Percentiles rank a stretch among this genome's conserved stretches.
Evolutionary conservation across 345 rosid species (phyloP).

Genomic region (Cardamine chenopodiifolia): DNA sequence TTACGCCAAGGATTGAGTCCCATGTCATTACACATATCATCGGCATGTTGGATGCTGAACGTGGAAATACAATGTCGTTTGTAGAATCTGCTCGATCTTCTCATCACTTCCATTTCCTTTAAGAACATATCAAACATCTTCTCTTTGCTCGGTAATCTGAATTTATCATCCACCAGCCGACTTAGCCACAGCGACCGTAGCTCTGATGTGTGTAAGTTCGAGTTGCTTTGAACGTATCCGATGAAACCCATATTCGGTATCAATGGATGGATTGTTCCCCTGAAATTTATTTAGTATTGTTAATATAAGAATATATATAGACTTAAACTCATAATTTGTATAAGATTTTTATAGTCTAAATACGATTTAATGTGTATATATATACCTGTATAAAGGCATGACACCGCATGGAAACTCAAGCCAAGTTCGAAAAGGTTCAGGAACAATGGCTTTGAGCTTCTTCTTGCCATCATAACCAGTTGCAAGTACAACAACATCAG

Average conservation of each 20-base stretch:
- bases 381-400: conserved; percentile 76
- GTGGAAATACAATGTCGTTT: conserved; percentile 88
- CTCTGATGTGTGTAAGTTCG: conserved; percentile 83
- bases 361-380: neutral
- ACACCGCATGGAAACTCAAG: conserved; percentile 62
- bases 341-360: neutral
- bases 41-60: conserved; percentile 81
- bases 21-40: conserved; percentile 82
- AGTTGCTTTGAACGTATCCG: conserved; percentile 74
- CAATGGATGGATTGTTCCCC: conserved; percentile 82
- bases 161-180: conserved; percentile 53
- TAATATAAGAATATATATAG: neutral
- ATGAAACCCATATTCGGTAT: conserved; percentile 81
- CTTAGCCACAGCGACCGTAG: conserved; percentile 76
- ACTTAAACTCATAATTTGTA: neutral
- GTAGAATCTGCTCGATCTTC: conserved; percentile 71
- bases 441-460: conserved; percentile 74
- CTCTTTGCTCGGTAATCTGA: conserved; percentile 69
- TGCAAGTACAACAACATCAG: conserved; percentile 78
- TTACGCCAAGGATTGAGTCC: conserved; percentile 78
- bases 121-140: conserved; percentile 60
- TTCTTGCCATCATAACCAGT: conserved; percentile 85
- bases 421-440: conserved; percentile 69
- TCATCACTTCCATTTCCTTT: conserved; percentile 62
- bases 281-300: conserved; percentile 21